These are phyloP conservation scores for Cyclanthera cordifolia DNA, from an alignment of 306 rosid genomes.

Conservation along the genomic window DNA sequence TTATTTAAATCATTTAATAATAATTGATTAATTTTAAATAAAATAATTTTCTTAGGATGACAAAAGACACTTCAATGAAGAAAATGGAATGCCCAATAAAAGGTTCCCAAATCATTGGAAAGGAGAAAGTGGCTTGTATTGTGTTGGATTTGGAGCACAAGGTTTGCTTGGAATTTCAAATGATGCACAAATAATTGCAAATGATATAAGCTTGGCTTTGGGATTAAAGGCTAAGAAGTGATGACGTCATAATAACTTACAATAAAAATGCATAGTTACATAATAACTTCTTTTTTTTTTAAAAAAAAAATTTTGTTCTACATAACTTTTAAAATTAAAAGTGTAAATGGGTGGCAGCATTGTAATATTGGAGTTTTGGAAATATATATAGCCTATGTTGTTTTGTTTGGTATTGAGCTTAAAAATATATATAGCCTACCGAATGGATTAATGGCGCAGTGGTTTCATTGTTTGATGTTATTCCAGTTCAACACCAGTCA, in stretches of 20 bases:
- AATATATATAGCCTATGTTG: no score
- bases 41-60: slow-evolving; percentile 38
- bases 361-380: not conserved
- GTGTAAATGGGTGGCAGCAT: not conserved
- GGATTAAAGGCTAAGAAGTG: not conserved
- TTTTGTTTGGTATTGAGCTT: not conserved
- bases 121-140: slow-evolving; percentile 32
- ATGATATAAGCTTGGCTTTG: slow-evolving; percentile 20
- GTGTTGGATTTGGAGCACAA: slow-evolving; percentile 39
- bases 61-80: slow-evolving; percentile 27
- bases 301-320: not conserved
- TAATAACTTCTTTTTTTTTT: not conserved
- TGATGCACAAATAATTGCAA: slow-evolving; percentile 36
- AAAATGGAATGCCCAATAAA: slow-evolving; percentile 43
- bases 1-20: not conserved
- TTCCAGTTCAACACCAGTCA: no score
- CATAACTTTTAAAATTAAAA: not conserved
- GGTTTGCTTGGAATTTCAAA: slow-evolving; percentile 38
- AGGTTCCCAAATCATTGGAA: slow-evolving; percentile 45
- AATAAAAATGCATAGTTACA: not conserved
- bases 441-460: no score
- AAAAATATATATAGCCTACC: no score
- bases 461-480: no score
- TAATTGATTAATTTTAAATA: no score
- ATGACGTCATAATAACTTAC: not conserved